A percentile compares a stretch with the other conserved stretches of the same genome.
Evolutionary conservation across 495 filamentous ascomycete genomes (phyloP).

Genomic region (Daldinia decipiens): DNA sequence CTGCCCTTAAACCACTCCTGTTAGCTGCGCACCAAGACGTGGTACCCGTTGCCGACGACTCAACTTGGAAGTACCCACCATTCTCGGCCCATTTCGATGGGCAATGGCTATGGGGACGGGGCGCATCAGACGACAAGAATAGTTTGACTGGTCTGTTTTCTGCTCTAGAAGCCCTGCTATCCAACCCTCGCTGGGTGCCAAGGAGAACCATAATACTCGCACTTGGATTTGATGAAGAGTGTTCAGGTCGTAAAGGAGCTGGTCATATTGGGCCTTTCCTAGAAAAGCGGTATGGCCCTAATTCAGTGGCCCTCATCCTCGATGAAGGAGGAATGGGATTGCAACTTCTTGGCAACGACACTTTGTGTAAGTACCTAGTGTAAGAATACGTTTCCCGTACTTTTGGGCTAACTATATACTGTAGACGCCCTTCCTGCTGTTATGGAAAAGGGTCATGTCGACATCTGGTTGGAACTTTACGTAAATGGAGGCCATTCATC

Average conservation of each 20-base stretch:
- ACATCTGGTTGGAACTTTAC: constrained; percentile 63
- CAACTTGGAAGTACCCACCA: constrained; percentile 71
- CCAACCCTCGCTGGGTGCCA: constrained; percentile 63
- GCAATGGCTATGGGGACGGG: constrained; percentile 70
- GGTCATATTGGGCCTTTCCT: constrained; percentile 61
- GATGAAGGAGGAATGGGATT: constrained; percentile 70
- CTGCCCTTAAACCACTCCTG: constrained; percentile 66
- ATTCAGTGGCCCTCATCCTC: constrained; percentile 68
- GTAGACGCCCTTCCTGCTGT: constrained; percentile 60
- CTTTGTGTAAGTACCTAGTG: constrained; percentile 39
- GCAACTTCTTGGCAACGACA: constrained; percentile 53
- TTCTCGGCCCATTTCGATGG: constrained; percentile 71
- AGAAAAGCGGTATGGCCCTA: constrained; percentile 62
- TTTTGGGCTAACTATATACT: constrained; percentile 45
- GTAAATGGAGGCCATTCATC: constrained; percentile 70
- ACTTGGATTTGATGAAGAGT: constrained; percentile 76
- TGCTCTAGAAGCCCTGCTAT: constrained; percentile 66
- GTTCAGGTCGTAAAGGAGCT: constrained; percentile 67
- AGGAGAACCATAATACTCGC: constrained; percentile 67
- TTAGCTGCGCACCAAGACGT: constrained; percentile 75
- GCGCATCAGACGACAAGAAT: constrained; percentile 73
- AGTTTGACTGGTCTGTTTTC: constrained; percentile 70
- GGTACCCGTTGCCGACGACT: constrained; percentile 67
- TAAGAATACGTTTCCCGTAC: constrained; percentile 48
- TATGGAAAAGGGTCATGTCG: constrained; percentile 65